Percentiles rank a stretch among this genome's conserved stretches.
Evolutionary conservation across 805 yeast genomes (phyloP).

Genomic region (Metschnikowia kofuensis): DNA sequence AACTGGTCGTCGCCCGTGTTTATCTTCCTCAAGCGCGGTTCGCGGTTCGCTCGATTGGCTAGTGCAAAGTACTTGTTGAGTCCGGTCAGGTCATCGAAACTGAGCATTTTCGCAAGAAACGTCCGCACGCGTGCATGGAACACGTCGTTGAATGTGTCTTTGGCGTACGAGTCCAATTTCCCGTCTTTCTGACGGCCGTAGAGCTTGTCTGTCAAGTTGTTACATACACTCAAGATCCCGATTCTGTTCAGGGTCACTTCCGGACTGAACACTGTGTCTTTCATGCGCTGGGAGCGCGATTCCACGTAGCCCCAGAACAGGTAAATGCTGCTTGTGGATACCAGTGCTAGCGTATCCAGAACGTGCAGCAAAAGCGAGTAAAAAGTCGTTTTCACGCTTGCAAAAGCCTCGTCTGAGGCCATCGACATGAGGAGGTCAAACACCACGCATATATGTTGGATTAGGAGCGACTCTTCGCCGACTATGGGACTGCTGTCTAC

Average conservation of each 20-base stretch:
- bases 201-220: slow-evolving; percentile 34
- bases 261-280: slow-evolving; percentile 25
- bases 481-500: neutral
- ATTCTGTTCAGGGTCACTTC: slow-evolving; percentile 34
- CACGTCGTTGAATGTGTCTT: slow-evolving; percentile 39
- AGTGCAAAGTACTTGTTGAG: slow-evolving; percentile 37
- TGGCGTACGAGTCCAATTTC: slow-evolving; percentile 28
- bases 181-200: slow-evolving; percentile 19
- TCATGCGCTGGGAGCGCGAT: slow-evolving; percentile 25
- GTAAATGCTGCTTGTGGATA: slow-evolving; percentile 19
- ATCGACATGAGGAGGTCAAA: slow-evolving; percentile 28
- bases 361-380: slow-evolving; percentile 25
- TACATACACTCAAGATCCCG: slow-evolving; percentile 38
- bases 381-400: slow-evolving; percentile 22
- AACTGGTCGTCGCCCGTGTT: slow-evolving; percentile 25
- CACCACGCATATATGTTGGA: slow-evolving; percentile 20
- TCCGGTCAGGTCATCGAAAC: slow-evolving; percentile 44
- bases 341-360: slow-evolving; percentile 22
- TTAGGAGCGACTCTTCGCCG: neutral
- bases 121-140: slow-evolving; percentile 35
- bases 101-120: slow-evolving; percentile 32
- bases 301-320: slow-evolving; percentile 40
- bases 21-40: slow-evolving; percentile 19
- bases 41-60: slow-evolving; percentile 27
- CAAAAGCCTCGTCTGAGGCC: slow-evolving; percentile 10